phyloP scores from a whole-genome alignment of 2,329 filamentous ascomycete genomes.

The Paracoccidioides lutzii region DNA sequence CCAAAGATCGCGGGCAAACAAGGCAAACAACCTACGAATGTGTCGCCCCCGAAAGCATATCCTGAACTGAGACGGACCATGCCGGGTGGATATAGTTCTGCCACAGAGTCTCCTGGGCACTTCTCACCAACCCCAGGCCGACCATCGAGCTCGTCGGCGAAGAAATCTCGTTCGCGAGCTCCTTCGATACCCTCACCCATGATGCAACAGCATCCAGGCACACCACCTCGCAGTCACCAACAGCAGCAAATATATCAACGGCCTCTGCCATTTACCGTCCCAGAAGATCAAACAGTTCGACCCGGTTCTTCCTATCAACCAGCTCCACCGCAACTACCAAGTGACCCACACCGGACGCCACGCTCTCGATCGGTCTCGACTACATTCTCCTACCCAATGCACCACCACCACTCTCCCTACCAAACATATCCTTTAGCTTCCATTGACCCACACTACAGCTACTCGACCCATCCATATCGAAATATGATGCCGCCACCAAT shows the following conservation, averaged over 20 bases:
- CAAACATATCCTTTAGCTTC: constrained; percentile 18
- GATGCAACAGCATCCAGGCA: constrained; percentile 20
- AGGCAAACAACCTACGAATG: constrained; percentile 7
- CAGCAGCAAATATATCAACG: constrained; percentile 21
- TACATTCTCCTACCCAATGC: constrained; percentile 19
- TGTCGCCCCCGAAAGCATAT: constrained; percentile 13
- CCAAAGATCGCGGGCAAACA: constrained; percentile 13
- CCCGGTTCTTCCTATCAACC: constrained; percentile 25
- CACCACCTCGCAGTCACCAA: constrained; percentile 24
- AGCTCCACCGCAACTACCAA: constrained; percentile 28
- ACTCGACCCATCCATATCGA: constrained; percentile 5
- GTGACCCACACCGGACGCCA: constrained; percentile 36
- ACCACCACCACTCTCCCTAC: constrained; percentile 21
- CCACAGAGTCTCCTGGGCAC: constrained; percentile 37
- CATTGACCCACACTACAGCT: constrained; percentile 21
- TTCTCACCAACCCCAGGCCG: constrained; percentile 20
- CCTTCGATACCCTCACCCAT: constrained; percentile 29
- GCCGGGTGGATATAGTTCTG: constrained; percentile 37
- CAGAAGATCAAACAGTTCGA: constrained; percentile 22
- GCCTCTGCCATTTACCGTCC: constrained; percentile 21
- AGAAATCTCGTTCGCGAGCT: constrained; percentile 30
- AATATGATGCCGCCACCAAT: constrained; percentile 2
- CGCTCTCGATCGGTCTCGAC: constrained; percentile 28
- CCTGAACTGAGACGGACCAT: constrained; percentile 18
- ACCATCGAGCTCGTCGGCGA: constrained; percentile 24